Percentiles rank a stretch among this genome's conserved stretches.
These are phyloP conservation scores for Cladophialophora immunda DNA, from an alignment of 2,329 filamentous ascomycete species.

Conservation along the genomic window DNA sequence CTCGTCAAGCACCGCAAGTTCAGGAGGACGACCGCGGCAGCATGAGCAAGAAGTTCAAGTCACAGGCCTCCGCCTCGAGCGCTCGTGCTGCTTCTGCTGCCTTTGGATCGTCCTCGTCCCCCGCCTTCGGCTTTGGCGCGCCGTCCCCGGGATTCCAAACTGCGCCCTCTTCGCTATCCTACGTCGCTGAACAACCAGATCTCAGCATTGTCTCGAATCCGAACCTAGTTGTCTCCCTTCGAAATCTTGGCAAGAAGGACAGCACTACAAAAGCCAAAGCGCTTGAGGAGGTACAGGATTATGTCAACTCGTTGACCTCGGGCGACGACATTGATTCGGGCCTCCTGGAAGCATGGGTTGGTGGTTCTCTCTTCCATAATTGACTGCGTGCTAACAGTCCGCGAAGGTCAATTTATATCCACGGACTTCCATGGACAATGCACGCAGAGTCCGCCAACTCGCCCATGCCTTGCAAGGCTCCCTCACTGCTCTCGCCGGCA, in stretches of 20 bases:
- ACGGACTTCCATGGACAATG: constrained; percentile 87
- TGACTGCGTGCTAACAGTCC: constrained; percentile 29
- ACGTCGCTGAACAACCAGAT: constrained; percentile 85
- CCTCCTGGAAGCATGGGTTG: constrained; percentile 90
- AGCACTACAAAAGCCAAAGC: constrained; percentile 90
- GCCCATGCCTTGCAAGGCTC: constrained; percentile 78
- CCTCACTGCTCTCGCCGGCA: constrained; percentile 69
- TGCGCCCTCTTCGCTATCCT: constrained; percentile 72
- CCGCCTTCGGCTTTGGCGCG: constrained; percentile 50
- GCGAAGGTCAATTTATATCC: constrained; percentile 84
- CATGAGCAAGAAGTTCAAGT: constrained; percentile 71
- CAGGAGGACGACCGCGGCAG: constrained; percentile 34
- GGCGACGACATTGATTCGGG: constrained; percentile 66
- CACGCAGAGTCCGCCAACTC: constrained; percentile 85
- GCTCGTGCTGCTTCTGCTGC: constrained; percentile 64
- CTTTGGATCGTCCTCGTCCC: constrained; percentile 47
- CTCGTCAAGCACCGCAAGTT: neutral
- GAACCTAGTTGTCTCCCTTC: constrained; percentile 87
- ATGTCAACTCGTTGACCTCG: constrained; percentile 53
- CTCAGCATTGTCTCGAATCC: constrained; percentile 79
- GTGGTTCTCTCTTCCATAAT: constrained; percentile 45
- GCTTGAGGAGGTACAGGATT: constrained; percentile 81
- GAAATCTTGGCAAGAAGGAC: constrained; percentile 92
- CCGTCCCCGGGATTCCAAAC: constrained; percentile 48
- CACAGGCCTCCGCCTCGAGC: constrained; percentile 71